Base-by-base conservation (phyloP, 139 green algal genomes). In the Tetratostichococcus sp. region DNA sequence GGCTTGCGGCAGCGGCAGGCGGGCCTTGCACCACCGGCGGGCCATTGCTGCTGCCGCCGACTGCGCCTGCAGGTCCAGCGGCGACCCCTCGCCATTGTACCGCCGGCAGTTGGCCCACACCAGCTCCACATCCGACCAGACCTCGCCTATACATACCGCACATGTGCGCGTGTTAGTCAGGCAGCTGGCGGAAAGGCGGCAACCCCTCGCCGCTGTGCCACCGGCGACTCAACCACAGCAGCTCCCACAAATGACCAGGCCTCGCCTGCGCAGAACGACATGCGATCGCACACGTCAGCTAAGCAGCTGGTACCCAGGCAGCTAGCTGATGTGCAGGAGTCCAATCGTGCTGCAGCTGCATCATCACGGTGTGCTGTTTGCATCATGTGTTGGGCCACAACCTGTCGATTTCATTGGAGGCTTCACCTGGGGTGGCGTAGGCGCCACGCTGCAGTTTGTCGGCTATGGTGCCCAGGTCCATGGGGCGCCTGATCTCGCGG, bases 71-170 rank as follows among this genome's bases (percentile, higher is more conserved):
- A 14, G 4, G n/a, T 59, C 73, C 8, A 85, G 75, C 30, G 39
- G 31, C 43, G 77, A 59, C 5, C 71, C 42, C 66, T 65, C n/a
- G 59, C 68, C 35, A 42, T 89, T 89, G 74, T 84, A 89, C 42
- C 33, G 72, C 30, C 69, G 81, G 81, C 81, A 86, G 69, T 86
- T 86, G 22, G 73, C 30, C 81, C 81, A 86, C n/a, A 91, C 80
- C 35, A 84, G 76, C 21, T 85, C 66, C 31, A 86, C 72, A 65
- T 91, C 85, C 1, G 74, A 71, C 72, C 77, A 69, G 30, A 88
- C 32, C 34, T 80, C 69, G 8, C 16, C 69, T 69, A 76, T 23
- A 75, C 21, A 23, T 22, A 68, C 6, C 2, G 1, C 23, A n/a
- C 4, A 26, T 17, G 25, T n/a, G 4, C 25, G 17, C 6, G 11